phyloP scores from a whole-genome alignment of 1,284 basidiomycete genomes.

The Trametes hirsuta region DNA sequence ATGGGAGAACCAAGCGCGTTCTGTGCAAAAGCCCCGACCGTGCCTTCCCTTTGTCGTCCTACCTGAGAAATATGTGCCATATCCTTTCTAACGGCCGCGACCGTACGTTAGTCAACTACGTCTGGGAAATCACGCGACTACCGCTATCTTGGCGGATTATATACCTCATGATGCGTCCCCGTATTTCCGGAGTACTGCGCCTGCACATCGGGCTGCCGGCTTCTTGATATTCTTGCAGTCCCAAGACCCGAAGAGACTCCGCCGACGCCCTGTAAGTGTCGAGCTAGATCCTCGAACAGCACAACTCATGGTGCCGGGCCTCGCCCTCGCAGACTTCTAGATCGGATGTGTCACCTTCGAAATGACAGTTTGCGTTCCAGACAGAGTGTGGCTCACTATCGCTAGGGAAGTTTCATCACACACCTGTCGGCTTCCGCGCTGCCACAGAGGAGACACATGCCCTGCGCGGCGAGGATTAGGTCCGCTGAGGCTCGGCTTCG shows the following conservation, averaged over 20 bases:
- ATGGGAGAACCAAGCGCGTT: background rate
- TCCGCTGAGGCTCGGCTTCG: background rate
- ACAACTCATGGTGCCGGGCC: background rate
- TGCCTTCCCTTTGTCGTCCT: background rate
- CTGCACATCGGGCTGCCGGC: no score
- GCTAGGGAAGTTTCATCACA: background rate
- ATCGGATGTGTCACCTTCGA: background rate
- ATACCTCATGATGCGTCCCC: no score
- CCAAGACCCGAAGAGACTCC: no score
- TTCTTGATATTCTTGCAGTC: no score
- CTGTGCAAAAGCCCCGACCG: background rate
- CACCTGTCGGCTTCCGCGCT: background rate
- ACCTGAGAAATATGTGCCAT: background rate
- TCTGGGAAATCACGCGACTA: no score
- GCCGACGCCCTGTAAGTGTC: background rate
- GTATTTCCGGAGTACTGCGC: no score
- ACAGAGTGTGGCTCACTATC: background rate
- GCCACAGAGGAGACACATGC: background rate
- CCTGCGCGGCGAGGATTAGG: background rate
- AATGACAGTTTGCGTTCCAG: background rate
- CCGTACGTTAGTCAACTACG: no score
- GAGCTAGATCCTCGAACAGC: background rate
- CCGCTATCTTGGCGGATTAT: no score
- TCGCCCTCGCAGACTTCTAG: background rate
- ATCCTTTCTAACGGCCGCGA: no score